These are phyloP conservation scores for Crithidia fasciculata DNA, from an alignment of 208 protist species.

Conservation along the genomic window DNA sequence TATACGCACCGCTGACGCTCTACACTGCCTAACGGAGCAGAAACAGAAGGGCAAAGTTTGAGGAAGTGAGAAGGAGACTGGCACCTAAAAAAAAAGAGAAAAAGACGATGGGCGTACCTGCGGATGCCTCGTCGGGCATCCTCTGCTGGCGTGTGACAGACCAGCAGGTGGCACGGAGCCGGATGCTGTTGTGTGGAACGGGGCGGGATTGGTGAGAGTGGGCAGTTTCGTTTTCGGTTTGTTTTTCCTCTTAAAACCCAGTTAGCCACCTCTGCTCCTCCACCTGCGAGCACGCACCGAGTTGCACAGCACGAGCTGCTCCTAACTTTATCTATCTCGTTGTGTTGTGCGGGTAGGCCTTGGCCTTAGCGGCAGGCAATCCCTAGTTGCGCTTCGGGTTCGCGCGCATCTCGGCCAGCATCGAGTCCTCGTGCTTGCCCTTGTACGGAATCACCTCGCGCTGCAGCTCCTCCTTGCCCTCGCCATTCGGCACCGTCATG, in stretches of 20 bases:
- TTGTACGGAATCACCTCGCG: conserved; percentile 11
- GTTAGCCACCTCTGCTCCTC: too few relatives aligned
- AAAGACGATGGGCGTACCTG: too few relatives aligned
- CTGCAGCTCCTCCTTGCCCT: conserved; percentile 18
- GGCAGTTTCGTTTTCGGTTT: background rate
- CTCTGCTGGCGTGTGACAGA: background rate
- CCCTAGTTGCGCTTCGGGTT: conserved; percentile 14
- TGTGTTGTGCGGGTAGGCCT: background rate
- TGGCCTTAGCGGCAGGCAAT: background rate
- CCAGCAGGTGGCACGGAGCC: background rate
- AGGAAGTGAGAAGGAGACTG: too few relatives aligned
- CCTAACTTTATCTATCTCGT: background rate
- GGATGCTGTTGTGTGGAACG: background rate
- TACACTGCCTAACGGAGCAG: too few relatives aligned
- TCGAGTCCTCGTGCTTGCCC: conserved; percentile 14
- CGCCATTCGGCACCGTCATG: conserved; percentile 16
- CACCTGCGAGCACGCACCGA: too few relatives aligned
- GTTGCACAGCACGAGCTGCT: too few relatives aligned
- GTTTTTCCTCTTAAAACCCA: background rate
- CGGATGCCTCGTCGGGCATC: too few relatives aligned
- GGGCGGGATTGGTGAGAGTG: background rate
- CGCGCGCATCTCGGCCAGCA: conserved; percentile 18
- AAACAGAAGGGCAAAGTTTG: too few relatives aligned
- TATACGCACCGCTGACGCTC: too few relatives aligned
- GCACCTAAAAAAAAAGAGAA: too few relatives aligned